phyloP scores from a whole-genome alignment of 495 filamentous ascomycete genomes.

The Pseudomonodictys pantanalensis region DNA sequence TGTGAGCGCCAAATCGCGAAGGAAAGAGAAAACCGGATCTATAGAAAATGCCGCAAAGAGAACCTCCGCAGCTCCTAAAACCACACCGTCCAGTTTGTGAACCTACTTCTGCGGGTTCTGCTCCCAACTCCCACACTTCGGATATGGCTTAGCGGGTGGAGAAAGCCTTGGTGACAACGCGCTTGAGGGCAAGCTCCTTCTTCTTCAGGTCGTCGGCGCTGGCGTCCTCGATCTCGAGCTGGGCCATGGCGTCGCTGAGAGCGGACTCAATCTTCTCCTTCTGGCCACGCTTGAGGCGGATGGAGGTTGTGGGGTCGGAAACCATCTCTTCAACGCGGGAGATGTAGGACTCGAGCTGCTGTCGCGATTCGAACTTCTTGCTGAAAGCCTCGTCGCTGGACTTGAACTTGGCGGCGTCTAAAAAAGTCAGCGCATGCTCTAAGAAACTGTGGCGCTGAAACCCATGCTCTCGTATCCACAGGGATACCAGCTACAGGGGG shows the following conservation, averaged over 20 bases:
- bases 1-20: neutral
- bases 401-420: constrained; percentile 99
- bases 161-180: constrained; percentile 96
- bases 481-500: constrained; percentile 1
- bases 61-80: neutral
- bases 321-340: constrained; percentile 97
- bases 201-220: constrained; percentile 95
- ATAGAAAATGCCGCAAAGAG: constrained; percentile 22
- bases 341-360: constrained; percentile 99
- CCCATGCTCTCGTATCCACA: too few species aligned
- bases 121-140: neutral
- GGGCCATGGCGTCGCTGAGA: constrained; percentile 79
- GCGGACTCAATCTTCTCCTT: constrained; percentile 99
- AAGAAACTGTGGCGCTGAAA: too few species aligned
- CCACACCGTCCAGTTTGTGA: neutral
- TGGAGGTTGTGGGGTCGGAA: constrained; percentile 89
- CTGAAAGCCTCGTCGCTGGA: constrained; percentile 94
- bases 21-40: constrained; percentile 10
- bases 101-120: neutral
- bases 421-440: too few species aligned
- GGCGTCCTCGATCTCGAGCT: constrained; percentile 84
- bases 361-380: constrained; percentile 97
- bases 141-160: constrained; percentile 66
- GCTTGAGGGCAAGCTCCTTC: constrained; percentile 98
- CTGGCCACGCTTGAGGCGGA: constrained; percentile 97